These are phyloP conservation scores for Exserohilum turcica DNA, from an alignment of 2,329 filamentous ascomycete species.

Conservation along the genomic window DNA sequence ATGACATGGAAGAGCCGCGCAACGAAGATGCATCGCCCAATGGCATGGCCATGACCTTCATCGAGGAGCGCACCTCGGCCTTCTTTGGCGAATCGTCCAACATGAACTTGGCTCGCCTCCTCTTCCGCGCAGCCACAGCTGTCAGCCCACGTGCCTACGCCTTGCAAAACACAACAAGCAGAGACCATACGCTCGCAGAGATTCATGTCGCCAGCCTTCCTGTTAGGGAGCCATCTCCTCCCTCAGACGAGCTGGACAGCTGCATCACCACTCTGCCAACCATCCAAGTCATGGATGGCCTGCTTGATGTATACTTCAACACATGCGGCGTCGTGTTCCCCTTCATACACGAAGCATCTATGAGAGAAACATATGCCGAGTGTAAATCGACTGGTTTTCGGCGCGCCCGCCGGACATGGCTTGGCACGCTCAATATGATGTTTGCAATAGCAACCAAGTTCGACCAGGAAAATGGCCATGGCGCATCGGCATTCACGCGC, in stretches of 20 bases:
- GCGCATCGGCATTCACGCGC: not conserved
- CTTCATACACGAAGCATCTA: not conserved
- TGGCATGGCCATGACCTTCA: slow-evolving; percentile 1
- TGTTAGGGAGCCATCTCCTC: too few relatives aligned
- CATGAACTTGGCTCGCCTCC: not conserved
- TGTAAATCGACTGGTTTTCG: not conserved
- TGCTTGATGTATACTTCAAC: slow-evolving; percentile 1
- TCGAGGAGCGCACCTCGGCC: not conserved
- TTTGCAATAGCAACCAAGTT: not conserved
- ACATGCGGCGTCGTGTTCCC: slow-evolving; percentile 1
- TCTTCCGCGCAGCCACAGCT: too few relatives aligned
- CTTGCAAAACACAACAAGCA: too few relatives aligned
- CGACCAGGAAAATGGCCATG: not conserved
- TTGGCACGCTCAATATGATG: slow-evolving; percentile 2
- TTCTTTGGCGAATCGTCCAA: not conserved
- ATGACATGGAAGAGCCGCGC: not conserved
- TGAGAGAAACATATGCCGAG: slow-evolving; percentile 1
- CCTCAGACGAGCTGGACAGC: too few relatives aligned
- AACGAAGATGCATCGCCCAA: slow-evolving; percentile 4
- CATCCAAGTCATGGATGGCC: not conserved
- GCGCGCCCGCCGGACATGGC: slow-evolving; percentile 2
- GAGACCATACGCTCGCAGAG: too few relatives aligned
- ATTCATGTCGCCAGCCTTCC: too few relatives aligned
- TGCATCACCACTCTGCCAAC: slow-evolving; percentile 1
- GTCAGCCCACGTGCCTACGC: too few relatives aligned